Conservation (phyloP, 352 stramenopile species). For the Globisporangium polare region DNA sequence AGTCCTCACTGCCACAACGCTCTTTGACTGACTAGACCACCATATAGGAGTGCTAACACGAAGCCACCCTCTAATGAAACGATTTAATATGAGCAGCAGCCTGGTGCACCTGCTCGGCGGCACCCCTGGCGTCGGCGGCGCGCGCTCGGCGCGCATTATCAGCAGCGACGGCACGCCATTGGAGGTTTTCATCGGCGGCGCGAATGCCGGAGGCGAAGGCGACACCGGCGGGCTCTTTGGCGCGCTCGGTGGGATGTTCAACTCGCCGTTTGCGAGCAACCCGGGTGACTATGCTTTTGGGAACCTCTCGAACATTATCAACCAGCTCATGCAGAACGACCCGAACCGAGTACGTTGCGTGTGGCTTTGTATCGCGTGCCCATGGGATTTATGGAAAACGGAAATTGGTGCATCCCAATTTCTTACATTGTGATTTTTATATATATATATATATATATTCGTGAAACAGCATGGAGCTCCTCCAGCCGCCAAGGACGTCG, state of each 20-base stretch:
- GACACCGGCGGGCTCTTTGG: conserved; percentile 48
- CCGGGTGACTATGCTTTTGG: conserved; percentile 83
- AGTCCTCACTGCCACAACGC: neutral
- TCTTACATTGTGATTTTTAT: conserved; percentile 7
- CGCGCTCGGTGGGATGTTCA: conserved; percentile 58
- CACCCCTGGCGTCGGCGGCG: conserved; percentile 6
- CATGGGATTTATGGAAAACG: no score
- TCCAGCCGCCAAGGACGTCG: conserved; percentile 65
- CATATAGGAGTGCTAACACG: neutral
- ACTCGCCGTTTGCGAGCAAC: conserved; percentile 35
- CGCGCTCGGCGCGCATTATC: conserved; percentile 48
- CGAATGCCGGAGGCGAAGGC: conserved; percentile 19
- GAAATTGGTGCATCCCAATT: neutral
- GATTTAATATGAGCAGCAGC: conserved; percentile 17
- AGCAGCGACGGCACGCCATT: conserved; percentile 64
- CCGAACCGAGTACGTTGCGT: conserved; percentile 64
- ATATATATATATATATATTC: conserved; percentile 11
- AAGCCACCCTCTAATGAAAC: neutral
- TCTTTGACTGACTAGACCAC: neutral
- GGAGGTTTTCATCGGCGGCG: conserved; percentile 70
- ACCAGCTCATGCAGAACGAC: conserved; percentile 89
- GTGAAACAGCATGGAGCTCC: conserved; percentile 65
- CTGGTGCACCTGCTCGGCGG: conserved; percentile 49
- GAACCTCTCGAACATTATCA: conserved; percentile 81
- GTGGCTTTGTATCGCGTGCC: no score